Evolutionary conservation across 1,139 yeast genomes (phyloP).

Genomic region (Blastobotrys buckinghamii): DNA sequence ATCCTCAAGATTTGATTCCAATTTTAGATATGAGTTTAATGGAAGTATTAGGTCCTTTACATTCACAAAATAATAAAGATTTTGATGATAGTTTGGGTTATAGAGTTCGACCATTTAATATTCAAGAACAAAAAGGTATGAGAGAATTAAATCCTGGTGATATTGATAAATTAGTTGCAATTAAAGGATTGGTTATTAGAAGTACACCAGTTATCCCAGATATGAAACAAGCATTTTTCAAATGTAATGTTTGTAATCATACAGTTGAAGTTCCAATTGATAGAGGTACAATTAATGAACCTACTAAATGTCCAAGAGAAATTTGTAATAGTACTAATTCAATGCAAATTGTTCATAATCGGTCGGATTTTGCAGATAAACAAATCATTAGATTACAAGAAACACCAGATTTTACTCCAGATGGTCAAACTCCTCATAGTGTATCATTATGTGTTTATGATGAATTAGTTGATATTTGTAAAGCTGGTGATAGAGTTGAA

Average conservation of each 20-base stretch:
- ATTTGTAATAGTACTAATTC: slow-evolving; percentile 82
- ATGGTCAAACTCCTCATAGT: slow-evolving; percentile 98
- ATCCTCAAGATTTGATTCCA: slow-evolving; percentile 96
- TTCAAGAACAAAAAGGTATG: slow-evolving; percentile 67
- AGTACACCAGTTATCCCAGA: slow-evolving; percentile 93
- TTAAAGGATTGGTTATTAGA: slow-evolving; percentile 86
- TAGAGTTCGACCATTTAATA: slow-evolving; percentile 75
- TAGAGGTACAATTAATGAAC: slow-evolving; percentile 91
- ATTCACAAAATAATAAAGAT: slow-evolving; percentile 36
- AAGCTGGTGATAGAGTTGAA: slow-evolving; percentile 96
- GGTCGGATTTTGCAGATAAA: slow-evolving; percentile 90
- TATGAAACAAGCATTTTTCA: slow-evolving; percentile 95
- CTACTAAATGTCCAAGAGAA: slow-evolving; percentile 84
- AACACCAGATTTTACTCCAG: slow-evolving; percentile 97
- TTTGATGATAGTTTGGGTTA: slow-evolving; percentile 67
- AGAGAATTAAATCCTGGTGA: slow-evolving; percentile 93
- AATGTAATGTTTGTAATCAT: slow-evolving; percentile 92
- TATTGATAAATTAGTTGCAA: slow-evolving; percentile 85
- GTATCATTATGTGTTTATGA: slow-evolving; percentile 92
- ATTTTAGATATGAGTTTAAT: slow-evolving; percentile 95
- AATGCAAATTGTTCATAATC: slow-evolving; percentile 85
- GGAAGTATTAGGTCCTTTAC: slow-evolving; percentile 76
- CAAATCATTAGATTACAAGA: slow-evolving; percentile 93
- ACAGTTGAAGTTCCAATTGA: slow-evolving; percentile 89
- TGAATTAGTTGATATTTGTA: slow-evolving; percentile 86